phyloP scores from a whole-genome alignment of 2,329 filamentous ascomycete genomes.

The Thielaviopsis populi region DNA sequence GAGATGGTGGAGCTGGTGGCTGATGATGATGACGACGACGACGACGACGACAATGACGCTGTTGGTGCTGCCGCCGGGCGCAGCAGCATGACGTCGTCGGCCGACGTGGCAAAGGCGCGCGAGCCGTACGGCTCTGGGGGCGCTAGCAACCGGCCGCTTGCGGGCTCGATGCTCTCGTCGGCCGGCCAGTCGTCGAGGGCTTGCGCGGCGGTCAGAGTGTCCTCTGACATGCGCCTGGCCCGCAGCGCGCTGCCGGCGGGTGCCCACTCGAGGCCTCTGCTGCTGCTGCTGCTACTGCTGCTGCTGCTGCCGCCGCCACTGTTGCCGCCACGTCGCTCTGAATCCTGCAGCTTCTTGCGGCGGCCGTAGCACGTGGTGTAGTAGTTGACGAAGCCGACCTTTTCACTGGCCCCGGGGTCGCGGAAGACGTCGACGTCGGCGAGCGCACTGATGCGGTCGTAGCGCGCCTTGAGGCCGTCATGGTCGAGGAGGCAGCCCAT shows the following conservation, averaged over 20 bases:
- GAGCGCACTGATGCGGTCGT: constrained; percentile 51
- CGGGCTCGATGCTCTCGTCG: neutral
- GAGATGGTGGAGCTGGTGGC: neutral
- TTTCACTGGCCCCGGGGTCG: constrained; percentile 20
- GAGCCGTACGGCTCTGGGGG: neutral
- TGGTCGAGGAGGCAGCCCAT: constrained; percentile 69
- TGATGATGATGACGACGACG: neutral
- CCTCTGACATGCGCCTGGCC: neutral
- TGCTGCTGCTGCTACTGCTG: neutral
- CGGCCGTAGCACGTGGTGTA: constrained; percentile 74
- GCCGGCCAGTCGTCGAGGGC: neutral
- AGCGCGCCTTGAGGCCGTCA: constrained; percentile 51
- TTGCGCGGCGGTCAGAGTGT: neutral
- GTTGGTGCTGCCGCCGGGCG: neutral
- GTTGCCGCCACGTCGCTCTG: neutral
- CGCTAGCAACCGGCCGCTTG: neutral
- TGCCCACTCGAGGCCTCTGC: no score
- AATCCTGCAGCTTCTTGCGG: constrained; percentile 18
- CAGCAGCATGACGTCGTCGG: neutral
- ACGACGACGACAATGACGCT: neutral
- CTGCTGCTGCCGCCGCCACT: neutral
- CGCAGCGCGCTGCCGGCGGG: no score
- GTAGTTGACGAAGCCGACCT: constrained; percentile 75
- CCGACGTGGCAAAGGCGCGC: neutral
- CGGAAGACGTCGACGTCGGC: constrained; percentile 52